phyloP scores from a whole-genome alignment of 1,139 yeast species.

The Candida sp. region DNA sequence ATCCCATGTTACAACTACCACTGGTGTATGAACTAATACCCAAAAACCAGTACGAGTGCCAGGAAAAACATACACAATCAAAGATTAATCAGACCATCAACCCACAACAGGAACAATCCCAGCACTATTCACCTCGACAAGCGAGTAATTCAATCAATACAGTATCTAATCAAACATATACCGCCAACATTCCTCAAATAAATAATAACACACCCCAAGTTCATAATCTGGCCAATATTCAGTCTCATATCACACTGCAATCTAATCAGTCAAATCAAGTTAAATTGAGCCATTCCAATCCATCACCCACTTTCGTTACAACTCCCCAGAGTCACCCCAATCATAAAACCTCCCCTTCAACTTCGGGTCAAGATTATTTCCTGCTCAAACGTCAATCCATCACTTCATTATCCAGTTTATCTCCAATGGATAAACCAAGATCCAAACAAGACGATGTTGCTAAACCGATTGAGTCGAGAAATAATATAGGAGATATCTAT shows the following conservation, averaged over 20 bases:
- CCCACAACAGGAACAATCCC: no score
- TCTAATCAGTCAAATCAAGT: background rate
- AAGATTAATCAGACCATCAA: no score
- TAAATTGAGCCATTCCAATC: background rate
- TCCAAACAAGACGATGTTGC: background rate
- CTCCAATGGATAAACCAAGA: background rate
- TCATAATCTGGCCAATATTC: background rate
- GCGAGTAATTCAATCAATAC: background rate
- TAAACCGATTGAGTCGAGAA: background rate
- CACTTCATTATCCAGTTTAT: slow-evolving; percentile 2
- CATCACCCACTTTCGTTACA: background rate
- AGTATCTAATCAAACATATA: background rate
- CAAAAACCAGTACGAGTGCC: background rate
- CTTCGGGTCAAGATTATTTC: background rate
- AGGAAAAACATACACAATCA: background rate
- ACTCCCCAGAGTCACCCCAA: background rate
- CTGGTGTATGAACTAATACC: background rate
- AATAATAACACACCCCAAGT: background rate
- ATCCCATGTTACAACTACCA: background rate
- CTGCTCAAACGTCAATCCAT: slow-evolving; percentile 3
- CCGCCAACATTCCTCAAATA: background rate
- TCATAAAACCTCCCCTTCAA: slow-evolving; percentile 2
- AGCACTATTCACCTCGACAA: no score
- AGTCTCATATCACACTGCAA: background rate
- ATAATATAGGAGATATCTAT: background rate